A percentile compares a stretch with the other conserved stretches of the same genome.
Evolutionary conservation across 371 early-diverging fungal species (phyloP).

Genomic region (Mucor velutinosus): DNA sequence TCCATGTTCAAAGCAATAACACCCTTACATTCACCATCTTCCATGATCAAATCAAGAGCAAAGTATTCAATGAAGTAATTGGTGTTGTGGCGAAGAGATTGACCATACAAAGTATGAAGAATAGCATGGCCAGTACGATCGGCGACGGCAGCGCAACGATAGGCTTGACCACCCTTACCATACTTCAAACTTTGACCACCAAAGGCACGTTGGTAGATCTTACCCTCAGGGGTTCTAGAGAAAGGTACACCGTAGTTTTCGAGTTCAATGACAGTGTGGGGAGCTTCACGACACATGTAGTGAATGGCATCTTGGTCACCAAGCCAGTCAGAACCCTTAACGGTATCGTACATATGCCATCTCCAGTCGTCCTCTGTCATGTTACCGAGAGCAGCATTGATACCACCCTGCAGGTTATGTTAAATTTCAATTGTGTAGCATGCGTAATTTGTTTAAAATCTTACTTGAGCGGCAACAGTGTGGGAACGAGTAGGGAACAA

Average conservation of each 20-base stretch:
- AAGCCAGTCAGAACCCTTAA: slow-evolving; percentile 97
- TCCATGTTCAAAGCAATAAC: slow-evolving; percentile 96
- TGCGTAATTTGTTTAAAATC: not conserved
- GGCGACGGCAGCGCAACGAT: slow-evolving; percentile 97
- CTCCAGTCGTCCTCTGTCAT: slow-evolving; percentile 99
- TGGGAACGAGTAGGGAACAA: slow-evolving; percentile 98
- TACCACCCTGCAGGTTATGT: slow-evolving; percentile 76
- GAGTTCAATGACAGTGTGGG: slow-evolving; percentile 93
- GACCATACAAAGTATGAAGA: slow-evolving; percentile 96
- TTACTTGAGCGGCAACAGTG: slow-evolving; percentile 96
- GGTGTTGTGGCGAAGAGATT: slow-evolving; percentile 93
- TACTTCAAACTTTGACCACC: slow-evolving; percentile 95
- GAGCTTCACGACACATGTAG: slow-evolving; percentile 98
- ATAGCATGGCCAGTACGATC: slow-evolving; percentile 99
- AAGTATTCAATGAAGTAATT: slow-evolving; percentile 98
- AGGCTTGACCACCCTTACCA: slow-evolving; percentile 97
- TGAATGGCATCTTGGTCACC: slow-evolving; percentile 99
- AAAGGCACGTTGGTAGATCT: slow-evolving; percentile 98
- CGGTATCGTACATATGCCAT: slow-evolving; percentile 99
- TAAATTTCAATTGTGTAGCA: not conserved
- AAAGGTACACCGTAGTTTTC: slow-evolving; percentile 98
- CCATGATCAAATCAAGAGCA: slow-evolving; percentile 97
- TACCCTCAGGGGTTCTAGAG: slow-evolving; percentile 95
- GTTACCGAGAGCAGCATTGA: slow-evolving; percentile 98
- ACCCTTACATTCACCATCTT: slow-evolving; percentile 96